A percentile compares a stretch with the other conserved stretches of the same genome.
phyloP scores from a whole-genome alignment of 2,329 filamentous ascomycete genomes.

The Trichoderma semiorbis region DNA sequence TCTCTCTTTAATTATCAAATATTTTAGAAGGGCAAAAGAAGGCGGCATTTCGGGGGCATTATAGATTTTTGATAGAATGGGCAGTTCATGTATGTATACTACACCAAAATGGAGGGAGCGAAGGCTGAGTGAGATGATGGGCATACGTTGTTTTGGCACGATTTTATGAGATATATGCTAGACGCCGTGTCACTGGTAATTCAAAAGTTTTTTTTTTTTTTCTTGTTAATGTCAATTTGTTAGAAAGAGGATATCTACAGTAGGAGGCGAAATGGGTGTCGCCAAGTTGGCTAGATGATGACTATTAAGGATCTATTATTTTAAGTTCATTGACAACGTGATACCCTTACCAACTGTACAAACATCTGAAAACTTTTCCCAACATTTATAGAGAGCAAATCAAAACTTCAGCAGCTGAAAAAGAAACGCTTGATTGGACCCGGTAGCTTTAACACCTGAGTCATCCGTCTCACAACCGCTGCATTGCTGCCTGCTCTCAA shows the following conservation, averaged over 20 bases:
- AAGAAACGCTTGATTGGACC: neutral
- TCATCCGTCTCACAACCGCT: neutral
- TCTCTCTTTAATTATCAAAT: neutral
- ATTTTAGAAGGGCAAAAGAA: neutral
- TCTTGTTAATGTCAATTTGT: neutral
- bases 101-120: neutral
- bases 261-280: no score
- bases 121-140: neutral
- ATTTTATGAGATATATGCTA: conserved; percentile 12
- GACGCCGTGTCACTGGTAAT: neutral
- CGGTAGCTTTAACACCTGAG: neutral
- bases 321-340: neutral
- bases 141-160: neutral
- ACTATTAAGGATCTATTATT: neutral
- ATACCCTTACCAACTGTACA: neutral
- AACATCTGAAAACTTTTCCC: neutral
- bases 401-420: neutral
- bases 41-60: neutral
- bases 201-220: neutral
- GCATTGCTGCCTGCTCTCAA: neutral
- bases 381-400: neutral
- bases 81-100: neutral
- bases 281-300: neutral
- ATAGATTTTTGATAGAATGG: conserved; percentile 16
- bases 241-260: neutral